Evolutionary conservation across 2,329 filamentous ascomycete species (phyloP).

Genomic region (Epichloe glyceriae): DNA sequence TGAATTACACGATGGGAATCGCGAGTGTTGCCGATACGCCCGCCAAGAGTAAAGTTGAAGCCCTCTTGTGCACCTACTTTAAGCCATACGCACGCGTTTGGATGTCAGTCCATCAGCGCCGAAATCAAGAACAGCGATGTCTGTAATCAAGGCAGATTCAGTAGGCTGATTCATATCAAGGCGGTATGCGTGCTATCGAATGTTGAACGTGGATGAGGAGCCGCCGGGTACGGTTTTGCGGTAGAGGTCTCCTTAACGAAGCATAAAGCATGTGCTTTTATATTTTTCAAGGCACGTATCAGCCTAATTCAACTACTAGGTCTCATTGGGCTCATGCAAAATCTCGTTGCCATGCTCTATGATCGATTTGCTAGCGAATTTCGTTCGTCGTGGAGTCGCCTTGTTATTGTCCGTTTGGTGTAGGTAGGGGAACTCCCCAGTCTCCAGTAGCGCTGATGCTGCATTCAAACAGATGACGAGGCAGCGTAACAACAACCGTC

Average conservation of each 20-base stretch:
- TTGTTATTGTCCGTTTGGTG: too few relatives aligned
- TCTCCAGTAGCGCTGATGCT: too few relatives aligned
- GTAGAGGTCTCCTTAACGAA: constrained; percentile 29
- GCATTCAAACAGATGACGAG: not conserved
- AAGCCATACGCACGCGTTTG: constrained; percentile 43
- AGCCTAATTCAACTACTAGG: too few relatives aligned
- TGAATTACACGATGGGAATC: constrained; percentile 69
- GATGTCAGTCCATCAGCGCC: constrained; percentile 46
- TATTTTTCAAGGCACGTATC: too few relatives aligned
- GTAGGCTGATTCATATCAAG: constrained; percentile 43
- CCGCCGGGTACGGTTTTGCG: constrained; percentile 46
- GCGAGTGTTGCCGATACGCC: constrained; percentile 61
- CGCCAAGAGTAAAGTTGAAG: constrained; percentile 60
- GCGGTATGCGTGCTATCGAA: constrained; percentile 70
- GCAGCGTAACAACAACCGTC: not conserved
- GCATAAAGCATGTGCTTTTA: too few relatives aligned
- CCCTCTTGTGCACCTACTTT: constrained; percentile 50
- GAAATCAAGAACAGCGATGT: constrained; percentile 50
- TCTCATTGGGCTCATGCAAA: too few relatives aligned
- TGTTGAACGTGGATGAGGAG: constrained; percentile 53
- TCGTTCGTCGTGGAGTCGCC: too few relatives aligned
- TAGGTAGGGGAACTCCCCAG: constrained; percentile 5
- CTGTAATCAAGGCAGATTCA: constrained; percentile 29
- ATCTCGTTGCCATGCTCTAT: too few relatives aligned
- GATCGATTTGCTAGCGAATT: too few relatives aligned